Evolutionary conservation across 208 protist species (phyloP).

Genomic region (Acanthamoeba sp.): DNA sequence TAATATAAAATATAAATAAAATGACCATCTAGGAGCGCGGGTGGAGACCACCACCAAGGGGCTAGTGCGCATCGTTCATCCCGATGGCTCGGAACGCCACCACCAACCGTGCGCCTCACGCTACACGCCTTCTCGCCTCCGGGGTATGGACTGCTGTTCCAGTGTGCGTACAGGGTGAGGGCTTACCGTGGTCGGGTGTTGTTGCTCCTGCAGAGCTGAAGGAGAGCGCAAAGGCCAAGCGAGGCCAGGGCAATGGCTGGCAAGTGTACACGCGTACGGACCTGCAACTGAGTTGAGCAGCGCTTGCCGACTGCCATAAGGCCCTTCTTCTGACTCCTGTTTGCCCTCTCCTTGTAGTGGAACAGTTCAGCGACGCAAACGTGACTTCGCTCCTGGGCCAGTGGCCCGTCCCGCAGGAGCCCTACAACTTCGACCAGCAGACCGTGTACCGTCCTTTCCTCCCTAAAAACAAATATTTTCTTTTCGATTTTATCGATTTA

Average conservation of each 20-base stretch:
- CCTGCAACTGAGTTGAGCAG: neutral
- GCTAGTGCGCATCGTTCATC: neutral
- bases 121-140: constrained; percentile 15
- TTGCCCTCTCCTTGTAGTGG: neutral
- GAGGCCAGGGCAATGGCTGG: constrained; percentile 37
- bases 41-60: neutral
- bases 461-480: neutral
- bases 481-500: no score
- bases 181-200: neutral
- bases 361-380: neutral
- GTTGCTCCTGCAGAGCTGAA: neutral
- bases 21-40: neutral
- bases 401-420: neutral
- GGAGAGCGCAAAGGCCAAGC: neutral
- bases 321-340: neutral
- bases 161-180: no score
- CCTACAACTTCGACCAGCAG: constrained; percentile 26
- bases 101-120: neutral
- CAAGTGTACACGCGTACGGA: constrained; percentile 3
- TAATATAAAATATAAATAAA: neutral
- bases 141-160: no score
- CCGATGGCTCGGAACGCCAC: neutral
- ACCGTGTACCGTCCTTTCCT: neutral
- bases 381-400: constrained; percentile 19
- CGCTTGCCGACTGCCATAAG: neutral